Conservation (phyloP, 106 monocot species). For the Dendrobium chrysotoxum region DNA sequence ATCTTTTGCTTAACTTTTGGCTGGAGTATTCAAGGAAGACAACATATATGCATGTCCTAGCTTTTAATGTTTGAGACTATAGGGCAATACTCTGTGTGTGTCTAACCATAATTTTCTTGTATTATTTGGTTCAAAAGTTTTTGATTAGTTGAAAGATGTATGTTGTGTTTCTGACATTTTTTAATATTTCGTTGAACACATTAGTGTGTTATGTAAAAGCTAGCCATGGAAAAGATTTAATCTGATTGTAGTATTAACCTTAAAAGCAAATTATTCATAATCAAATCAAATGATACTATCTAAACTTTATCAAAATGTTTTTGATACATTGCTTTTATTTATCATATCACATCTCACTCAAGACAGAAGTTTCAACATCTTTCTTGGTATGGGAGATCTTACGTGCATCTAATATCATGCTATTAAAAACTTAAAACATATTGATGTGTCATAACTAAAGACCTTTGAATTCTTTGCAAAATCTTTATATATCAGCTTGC, state of each 20-base stretch:
- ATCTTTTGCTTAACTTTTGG: not conserved
- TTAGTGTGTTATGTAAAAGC: not conserved
- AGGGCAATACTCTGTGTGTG: not conserved
- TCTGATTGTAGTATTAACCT: not conserved
- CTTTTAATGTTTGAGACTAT: not conserved
- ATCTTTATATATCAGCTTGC: not conserved
- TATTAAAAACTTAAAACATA: not conserved
- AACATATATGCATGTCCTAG: not conserved
- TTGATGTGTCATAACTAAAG: not conserved
- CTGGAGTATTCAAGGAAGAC: not conserved
- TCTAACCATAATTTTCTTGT: not conserved
- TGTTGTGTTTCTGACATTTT: no score
- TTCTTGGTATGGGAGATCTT: no score
- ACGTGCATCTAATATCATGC: not conserved
- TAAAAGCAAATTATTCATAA: not conserved
- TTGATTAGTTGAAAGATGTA: no score
- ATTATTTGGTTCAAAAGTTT: no score
- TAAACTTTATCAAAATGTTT: not conserved
- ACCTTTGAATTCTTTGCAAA: not conserved
- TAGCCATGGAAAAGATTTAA: not conserved
- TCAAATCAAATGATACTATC: not conserved
- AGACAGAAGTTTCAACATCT: no score
- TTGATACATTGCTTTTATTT: slow-evolving; percentile 2
- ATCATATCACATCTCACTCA: no score
- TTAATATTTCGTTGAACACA: not conserved